phyloP scores from a whole-genome alignment of 495 filamentous ascomycete genomes.

The Chaetomidium leptoderma region DNA sequence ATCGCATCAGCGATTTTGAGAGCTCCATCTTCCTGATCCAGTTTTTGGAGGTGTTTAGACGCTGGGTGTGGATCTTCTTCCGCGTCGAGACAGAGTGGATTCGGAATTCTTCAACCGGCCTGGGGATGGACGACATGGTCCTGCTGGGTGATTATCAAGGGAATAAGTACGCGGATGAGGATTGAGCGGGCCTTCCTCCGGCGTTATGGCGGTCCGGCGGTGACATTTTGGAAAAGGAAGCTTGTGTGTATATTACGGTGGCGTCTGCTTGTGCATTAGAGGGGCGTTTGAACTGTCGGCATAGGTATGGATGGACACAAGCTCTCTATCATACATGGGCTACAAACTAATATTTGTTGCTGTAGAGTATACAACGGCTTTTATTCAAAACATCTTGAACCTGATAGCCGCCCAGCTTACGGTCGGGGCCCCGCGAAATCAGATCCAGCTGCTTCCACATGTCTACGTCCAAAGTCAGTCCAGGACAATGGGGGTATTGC shows the following conservation, averaged over 20 bases:
- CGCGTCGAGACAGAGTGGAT: conserved; percentile 90
- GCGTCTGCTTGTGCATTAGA: conserved; percentile 9
- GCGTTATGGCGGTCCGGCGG: background rate
- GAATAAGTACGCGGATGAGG: conserved; percentile 41
- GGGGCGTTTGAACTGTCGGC: conserved; percentile 4
- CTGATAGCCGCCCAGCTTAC: background rate
- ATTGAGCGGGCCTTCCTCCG: conserved; percentile 17
- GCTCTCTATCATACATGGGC: background rate
- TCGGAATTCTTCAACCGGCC: conserved; percentile 35
- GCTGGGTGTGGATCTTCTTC: conserved; percentile 98
- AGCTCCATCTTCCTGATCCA: conserved; percentile 81
- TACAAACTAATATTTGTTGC: background rate
- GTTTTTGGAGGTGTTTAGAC: conserved; percentile 74
- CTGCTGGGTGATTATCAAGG: conserved; percentile 43
- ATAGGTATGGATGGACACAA: conserved; percentile 4
- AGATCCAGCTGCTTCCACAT: background rate
- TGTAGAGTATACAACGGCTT: background rate
- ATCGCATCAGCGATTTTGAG: conserved; percentile 79
- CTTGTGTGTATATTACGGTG: background rate
- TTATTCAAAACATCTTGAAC: background rate
- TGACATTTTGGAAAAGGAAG: background rate
- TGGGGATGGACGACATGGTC: conserved; percentile 40
- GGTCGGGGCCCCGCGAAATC: background rate
- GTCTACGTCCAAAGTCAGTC: background rate
- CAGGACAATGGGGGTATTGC: background rate